Evolutionary conservation across 768 basidiomycete species (phyloP).

Genomic region (Macrocybe gigantea): DNA sequence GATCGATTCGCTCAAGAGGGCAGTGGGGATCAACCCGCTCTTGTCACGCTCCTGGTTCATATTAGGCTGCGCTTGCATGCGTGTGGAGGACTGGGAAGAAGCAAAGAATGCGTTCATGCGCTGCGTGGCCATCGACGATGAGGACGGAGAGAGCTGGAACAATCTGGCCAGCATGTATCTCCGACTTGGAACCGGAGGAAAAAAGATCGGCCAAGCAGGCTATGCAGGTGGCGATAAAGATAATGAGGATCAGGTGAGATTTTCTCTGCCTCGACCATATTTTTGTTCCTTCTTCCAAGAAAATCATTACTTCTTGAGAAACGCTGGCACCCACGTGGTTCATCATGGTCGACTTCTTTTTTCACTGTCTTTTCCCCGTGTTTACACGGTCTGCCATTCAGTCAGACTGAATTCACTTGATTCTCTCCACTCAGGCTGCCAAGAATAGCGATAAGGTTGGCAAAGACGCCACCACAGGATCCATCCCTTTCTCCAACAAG

Average conservation of each 20-base stretch:
- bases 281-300: neutral
- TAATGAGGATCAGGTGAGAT: conserved; percentile 19
- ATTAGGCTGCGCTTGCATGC: conserved; percentile 86
- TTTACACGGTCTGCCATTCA: no score
- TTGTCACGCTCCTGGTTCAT: conserved; percentile 91
- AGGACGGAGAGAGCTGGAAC: conserved; percentile 98
- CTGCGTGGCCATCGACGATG: conserved; percentile 89
- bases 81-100: conserved; percentile 78
- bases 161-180: conserved; percentile 95
- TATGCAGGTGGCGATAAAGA: neutral
- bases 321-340: neutral
- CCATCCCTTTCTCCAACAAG: conserved; percentile 67
- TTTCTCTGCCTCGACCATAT: neutral
- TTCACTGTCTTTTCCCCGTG: neutral
- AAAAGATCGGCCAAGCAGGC: conserved; percentile 11
- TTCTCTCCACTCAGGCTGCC: neutral
- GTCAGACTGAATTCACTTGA: no score
- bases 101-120: conserved; percentile 80
- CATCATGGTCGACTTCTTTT: conserved; percentile 4
- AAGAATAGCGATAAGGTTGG: conserved; percentile 5
- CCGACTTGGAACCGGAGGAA: conserved; percentile 53
- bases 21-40: conserved; percentile 86
- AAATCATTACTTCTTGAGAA: no score
- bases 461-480: conserved; percentile 15
- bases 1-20: conserved; percentile 59